phyloP scores from a whole-genome alignment of 2,329 filamentous ascomycete species.

The Fusarium sp. region DNA sequence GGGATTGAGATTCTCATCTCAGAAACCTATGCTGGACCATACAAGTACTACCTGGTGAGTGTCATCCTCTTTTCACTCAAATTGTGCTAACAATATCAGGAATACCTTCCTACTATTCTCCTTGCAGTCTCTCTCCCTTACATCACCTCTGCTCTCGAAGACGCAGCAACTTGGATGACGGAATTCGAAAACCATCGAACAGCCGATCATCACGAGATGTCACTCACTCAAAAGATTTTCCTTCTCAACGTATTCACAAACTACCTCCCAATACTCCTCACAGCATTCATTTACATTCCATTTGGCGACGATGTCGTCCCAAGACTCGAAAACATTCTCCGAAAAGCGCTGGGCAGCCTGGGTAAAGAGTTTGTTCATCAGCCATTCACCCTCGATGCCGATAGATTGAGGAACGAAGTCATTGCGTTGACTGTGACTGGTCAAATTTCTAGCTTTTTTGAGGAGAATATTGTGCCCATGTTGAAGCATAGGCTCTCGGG shows the following conservation, averaged over 20 bases:
- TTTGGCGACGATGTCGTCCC: constrained; percentile 77
- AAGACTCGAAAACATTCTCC: constrained; percentile 70
- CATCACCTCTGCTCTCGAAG: constrained; percentile 71
- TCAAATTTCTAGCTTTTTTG: constrained; percentile 76
- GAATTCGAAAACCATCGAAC: constrained; percentile 83
- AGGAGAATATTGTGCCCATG: constrained; percentile 78
- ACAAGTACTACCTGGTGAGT: constrained; percentile 72
- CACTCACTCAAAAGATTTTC: constrained; percentile 80
- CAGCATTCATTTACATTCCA: constrained; percentile 83
- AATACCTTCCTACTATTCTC: constrained; percentile 78
- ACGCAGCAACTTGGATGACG: constrained; percentile 71
- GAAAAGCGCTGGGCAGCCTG: constrained; percentile 58
- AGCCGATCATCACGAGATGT: constrained; percentile 73
- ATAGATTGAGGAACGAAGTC: constrained; percentile 76
- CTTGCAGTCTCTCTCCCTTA: constrained; percentile 75
- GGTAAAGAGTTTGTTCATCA: constrained; percentile 64
- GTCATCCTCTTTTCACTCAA: fast-evolving
- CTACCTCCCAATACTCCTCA: constrained; percentile 80
- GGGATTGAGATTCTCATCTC: constrained; percentile 81
- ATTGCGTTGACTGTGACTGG: constrained; percentile 81
- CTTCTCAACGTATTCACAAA: constrained; percentile 85
- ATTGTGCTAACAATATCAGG: constrained; percentile 53
- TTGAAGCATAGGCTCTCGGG: constrained; percentile 69
- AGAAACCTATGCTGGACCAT: constrained; percentile 77
- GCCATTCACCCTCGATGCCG: constrained; percentile 73